phyloP scores from a whole-genome alignment of 305 asterid genomes.

The Fraxinus sp. region DNA sequence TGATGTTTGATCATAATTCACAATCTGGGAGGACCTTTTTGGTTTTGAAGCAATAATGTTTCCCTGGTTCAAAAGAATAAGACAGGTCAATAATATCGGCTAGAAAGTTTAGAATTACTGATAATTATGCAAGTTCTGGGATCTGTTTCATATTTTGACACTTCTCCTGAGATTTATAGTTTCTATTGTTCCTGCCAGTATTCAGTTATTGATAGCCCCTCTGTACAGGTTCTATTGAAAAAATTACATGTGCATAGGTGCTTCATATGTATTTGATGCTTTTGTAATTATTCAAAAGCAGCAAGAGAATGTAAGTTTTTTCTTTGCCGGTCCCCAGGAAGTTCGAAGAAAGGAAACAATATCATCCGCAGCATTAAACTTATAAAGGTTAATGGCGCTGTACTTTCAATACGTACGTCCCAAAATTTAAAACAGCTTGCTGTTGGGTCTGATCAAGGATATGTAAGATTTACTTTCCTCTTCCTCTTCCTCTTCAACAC shows the following conservation, averaged over 20 bases:
- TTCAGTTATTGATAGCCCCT: neutral
- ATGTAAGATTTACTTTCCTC: constrained; percentile 45
- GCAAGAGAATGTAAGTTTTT: neutral
- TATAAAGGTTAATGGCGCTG: constrained; percentile 77
- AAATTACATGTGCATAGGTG: neutral
- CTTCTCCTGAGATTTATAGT: neutral
- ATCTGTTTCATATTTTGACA: neutral
- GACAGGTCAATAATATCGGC: neutral
- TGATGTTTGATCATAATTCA: neutral
- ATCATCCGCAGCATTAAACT: constrained; percentile 59
- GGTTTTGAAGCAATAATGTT: neutral
- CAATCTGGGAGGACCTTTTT: neutral
- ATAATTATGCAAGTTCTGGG: neutral
- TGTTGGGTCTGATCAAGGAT: constrained; percentile 93
- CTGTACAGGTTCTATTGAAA: neutral
- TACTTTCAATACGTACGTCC: constrained; percentile 47
- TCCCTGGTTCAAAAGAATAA: neutral
- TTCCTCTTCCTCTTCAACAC: neutral
- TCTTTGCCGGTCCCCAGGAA: constrained; percentile 42
- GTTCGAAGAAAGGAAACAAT: constrained; percentile 73
- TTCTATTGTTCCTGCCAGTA: neutral
- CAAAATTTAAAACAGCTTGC: constrained; percentile 66
- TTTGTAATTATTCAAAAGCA: neutral
- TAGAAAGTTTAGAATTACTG: neutral
- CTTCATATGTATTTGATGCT: neutral